Base-by-base conservation (phyloP, 1,284 basidiomycete genomes). In the Cryptococcus amylolentus region DNA sequence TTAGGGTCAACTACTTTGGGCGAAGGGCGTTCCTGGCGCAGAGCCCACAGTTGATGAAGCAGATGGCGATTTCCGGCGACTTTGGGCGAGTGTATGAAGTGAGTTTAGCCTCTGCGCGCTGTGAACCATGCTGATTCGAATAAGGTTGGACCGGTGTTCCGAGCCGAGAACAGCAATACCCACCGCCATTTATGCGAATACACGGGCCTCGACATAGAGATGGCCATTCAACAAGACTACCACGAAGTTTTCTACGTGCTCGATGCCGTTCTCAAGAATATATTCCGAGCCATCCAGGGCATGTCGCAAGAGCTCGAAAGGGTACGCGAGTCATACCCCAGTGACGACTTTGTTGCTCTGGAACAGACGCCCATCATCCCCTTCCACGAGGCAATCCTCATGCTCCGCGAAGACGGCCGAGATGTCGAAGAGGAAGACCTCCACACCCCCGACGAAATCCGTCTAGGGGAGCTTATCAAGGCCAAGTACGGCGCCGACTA, bases 401-500 rank as follows among this genome's bases (percentile, higher is more conserved):
- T 82, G 63, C 54, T 75, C 37, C 59, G 61, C n/a, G 67, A 69
- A n/a, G 70, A 68, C 41, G 70, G 68, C 9, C 46, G 61, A 14
- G 63, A 67, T 43, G 61, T 62, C 16, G 67, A 68, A 35, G 57
- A 61, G 41, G 77, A 77, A 38, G 77, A 79, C 57, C 69, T 64
- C 38, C 65, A 60, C 51, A 81, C 80, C 5, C 70, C 73, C 16
- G 75, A 91, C 68, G 94, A 97, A 80, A 93, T 89, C 78, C 83
- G 88, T 53, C 85, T 97, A 14, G 94, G 94, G 18, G 81, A 86
- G 53, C 80, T 97, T 52, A 84, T 97, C 69, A 91, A 88, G 75
- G 84, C 84, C 54, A 94, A 94, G 79, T 93, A 91, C 73, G 85
- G 90, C 65, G 94, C 89, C 43, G 94, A 98, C 80, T 95, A 92